phyloP scores from a whole-genome alignment of 306 rosid genomes.

The Cajanus cajan region DNA sequence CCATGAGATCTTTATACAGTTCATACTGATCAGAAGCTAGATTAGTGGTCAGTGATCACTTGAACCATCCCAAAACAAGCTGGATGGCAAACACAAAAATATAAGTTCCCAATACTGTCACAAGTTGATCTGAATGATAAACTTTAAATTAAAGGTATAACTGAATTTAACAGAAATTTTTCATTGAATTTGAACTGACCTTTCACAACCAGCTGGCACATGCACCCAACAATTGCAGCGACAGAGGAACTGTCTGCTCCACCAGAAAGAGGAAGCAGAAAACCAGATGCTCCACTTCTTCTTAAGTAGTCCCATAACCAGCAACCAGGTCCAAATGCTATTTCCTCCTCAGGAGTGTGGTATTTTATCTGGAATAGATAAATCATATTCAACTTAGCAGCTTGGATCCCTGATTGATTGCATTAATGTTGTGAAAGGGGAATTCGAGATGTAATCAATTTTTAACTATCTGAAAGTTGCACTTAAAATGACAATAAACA shows the following conservation, averaged over 20 bases:
- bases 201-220: conserved; percentile 95
- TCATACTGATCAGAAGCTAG: background rate
- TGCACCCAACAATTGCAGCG: conserved; percentile 95
- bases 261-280: conserved; percentile 97
- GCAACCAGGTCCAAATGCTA: conserved; percentile 97
- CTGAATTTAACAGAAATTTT: conserved; percentile 5
- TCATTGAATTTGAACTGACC: conserved; percentile 44
- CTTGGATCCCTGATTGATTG: conserved; percentile 17
- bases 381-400: conserved; percentile 28
- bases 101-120: background rate
- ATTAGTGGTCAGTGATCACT: conserved; percentile 19
- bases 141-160: conserved; percentile 19
- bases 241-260: conserved; percentile 99
- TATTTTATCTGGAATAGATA: conserved; percentile 62
- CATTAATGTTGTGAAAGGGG: conserved; percentile 6
- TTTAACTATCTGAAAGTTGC: conserved; percentile 25
- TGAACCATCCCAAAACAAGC: conserved; percentile 14
- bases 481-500: conserved; percentile 30
- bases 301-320: conserved; percentile 99
- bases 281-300: conserved; percentile 98
- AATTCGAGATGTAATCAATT: conserved; percentile 11
- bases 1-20: background rate
- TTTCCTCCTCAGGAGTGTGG: conserved; percentile 94
- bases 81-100: background rate
- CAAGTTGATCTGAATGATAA: conserved; percentile 24